phyloP scores from a whole-genome alignment of 2,329 filamentous ascomycete species.

The Colletotrichum limetticola region DNA sequence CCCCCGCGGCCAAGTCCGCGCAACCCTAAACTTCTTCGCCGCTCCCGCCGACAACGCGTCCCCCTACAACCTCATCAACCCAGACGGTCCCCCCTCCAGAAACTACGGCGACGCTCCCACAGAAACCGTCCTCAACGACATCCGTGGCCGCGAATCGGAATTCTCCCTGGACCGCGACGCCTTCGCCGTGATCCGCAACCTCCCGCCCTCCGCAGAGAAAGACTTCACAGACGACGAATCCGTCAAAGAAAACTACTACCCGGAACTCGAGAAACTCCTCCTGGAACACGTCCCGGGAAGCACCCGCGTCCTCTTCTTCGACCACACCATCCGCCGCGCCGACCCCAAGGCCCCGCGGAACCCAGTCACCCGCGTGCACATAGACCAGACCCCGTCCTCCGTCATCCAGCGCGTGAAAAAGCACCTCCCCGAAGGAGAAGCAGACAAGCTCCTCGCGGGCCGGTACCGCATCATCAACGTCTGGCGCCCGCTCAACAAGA shows the following conservation, averaged over 20 bases:
- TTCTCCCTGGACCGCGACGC: slow-evolving; percentile 80
- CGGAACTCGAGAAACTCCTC: slow-evolving; percentile 81
- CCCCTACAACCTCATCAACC: slow-evolving; percentile 77
- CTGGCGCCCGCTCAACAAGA: slow-evolving; percentile 74
- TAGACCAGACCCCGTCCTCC: slow-evolving; percentile 81
- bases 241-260: slow-evolving; percentile 82
- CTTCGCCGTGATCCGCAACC: slow-evolving; percentile 72
- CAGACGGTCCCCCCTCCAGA: slow-evolving; percentile 68
- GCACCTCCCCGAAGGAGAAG: slow-evolving; percentile 71
- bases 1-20: slow-evolving; percentile 69
- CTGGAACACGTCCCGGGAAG: slow-evolving; percentile 74
- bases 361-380: slow-evolving; percentile 80
- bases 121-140: slow-evolving; percentile 73
- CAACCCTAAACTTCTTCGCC: slow-evolving; percentile 73
- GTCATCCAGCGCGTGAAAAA: slow-evolving; percentile 73
- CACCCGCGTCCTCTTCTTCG: slow-evolving; percentile 78
- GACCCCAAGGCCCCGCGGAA: slow-evolving; percentile 66
- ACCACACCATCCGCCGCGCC: slow-evolving; percentile 86
- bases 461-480: slow-evolving; percentile 90
- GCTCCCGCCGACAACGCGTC: slow-evolving; percentile 67
- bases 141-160: slow-evolving; percentile 74
- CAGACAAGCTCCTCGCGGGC: slow-evolving; percentile 70
- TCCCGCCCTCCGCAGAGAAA: slow-evolving; percentile 66
- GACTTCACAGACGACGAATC: slow-evolving; percentile 76
- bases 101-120: slow-evolving; percentile 69